phyloP scores from a whole-genome alignment of 202 grass and related monocot species.

The Schoenoplectus tabernaemontani region DNA sequence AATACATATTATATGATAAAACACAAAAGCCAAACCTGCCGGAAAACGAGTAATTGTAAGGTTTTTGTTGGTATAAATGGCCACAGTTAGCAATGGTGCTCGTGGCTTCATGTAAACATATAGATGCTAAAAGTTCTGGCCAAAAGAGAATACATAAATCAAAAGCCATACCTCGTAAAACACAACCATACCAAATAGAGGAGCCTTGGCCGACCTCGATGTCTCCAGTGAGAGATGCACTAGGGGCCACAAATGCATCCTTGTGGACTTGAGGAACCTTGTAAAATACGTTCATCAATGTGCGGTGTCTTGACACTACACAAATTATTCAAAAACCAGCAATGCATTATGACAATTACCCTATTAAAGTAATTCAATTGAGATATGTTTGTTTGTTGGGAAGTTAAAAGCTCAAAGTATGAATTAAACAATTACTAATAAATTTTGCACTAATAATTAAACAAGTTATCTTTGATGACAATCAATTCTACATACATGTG shows the following conservation, averaged over 20 bases:
- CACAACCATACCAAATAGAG: conserved; percentile 94
- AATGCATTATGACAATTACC: neutral
- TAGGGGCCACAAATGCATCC: conserved; percentile 93
- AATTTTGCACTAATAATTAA: neutral
- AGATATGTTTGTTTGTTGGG: neutral
- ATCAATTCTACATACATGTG: neutral
- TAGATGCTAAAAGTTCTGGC: neutral
- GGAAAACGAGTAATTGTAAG: neutral
- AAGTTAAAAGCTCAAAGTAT: neutral
- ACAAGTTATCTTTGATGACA: neutral
- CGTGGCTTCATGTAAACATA: neutral
- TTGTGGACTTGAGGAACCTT: conserved; percentile 64
- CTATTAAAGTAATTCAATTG: neutral
- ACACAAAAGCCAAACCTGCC: neutral
- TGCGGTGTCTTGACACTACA: conserved; percentile 88
- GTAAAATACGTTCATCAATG: conserved; percentile 83
- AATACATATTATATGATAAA: neutral
- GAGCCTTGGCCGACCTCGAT: conserved; percentile 75
- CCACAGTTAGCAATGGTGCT: too few relatives aligned
- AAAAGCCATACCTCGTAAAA: conserved; percentile 66
- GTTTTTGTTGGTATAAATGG: neutral
- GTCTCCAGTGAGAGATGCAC: conserved; percentile 86
- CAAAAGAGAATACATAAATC: conserved; percentile 1
- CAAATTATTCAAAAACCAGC: conserved; percentile 10
- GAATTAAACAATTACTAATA: neutral